phyloP scores from a whole-genome alignment of 768 basidiomycete species.

The Podaxis rugospora region DNA sequence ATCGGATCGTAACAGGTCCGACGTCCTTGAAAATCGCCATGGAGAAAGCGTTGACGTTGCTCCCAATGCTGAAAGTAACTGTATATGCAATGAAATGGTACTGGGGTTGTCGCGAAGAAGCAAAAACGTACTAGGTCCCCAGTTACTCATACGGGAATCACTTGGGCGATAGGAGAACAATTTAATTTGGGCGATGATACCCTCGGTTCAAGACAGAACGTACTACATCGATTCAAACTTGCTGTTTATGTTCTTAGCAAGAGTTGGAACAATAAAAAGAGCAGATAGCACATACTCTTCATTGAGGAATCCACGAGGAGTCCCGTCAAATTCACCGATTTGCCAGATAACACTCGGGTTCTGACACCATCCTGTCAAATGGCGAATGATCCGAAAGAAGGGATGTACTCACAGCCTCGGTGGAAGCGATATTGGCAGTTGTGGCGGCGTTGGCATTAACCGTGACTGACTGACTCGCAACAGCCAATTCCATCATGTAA shows the following conservation, averaged over 20 bases:
- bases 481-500: conserved; percentile 32
- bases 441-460: conserved; percentile 22
- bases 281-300: conserved; percentile 24
- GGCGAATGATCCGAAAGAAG: not conserved
- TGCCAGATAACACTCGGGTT: conserved; percentile 23
- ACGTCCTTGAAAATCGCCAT: conserved; percentile 35
- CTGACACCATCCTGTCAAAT: conserved; percentile 31
- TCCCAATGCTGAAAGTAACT: conserved; percentile 30
- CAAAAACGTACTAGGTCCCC: conserved; percentile 24
- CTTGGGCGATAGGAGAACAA: conserved; percentile 23
- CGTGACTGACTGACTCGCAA: conserved; percentile 21
- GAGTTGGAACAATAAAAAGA: not conserved
- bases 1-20: conserved; percentile 26
- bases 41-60: conserved; percentile 22
- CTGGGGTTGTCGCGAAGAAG: not conserved
- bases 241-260: conserved; percentile 15
- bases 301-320: conserved; percentile 31
- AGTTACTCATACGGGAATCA: conserved; percentile 28
- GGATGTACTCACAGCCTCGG: conserved; percentile 21
- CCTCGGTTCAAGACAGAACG: conserved; percentile 3
- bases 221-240: conserved; percentile 32
- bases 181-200: not conserved
- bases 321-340: conserved; percentile 34
- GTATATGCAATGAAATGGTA: not conserved
- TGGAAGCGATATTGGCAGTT: conserved; percentile 27